These are phyloP conservation scores for Myriosclerotinia duriaeana DNA, from an alignment of 2,329 filamentous ascomycete genomes.

Conservation along the genomic window DNA sequence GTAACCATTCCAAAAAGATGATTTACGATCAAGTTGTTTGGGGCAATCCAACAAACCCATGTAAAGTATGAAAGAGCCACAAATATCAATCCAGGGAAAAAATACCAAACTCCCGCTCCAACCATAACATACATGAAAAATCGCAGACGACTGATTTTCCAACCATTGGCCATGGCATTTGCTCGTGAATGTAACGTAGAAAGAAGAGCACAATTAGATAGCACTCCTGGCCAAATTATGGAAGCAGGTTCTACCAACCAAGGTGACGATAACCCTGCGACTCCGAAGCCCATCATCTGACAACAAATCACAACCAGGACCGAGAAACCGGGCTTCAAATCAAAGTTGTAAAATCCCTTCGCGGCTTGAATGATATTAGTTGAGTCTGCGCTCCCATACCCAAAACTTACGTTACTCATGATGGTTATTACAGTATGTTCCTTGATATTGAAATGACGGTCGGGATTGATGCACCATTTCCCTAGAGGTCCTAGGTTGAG, in stretches of 20 bases:
- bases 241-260: constrained; percentile 59
- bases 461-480: constrained; percentile 56
- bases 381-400: constrained; percentile 45
- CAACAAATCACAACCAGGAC: constrained; percentile 59
- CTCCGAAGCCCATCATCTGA: constrained; percentile 62
- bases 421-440: constrained; percentile 66
- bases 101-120: constrained; percentile 53
- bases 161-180: constrained; percentile 58
- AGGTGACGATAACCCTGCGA: constrained; percentile 58
- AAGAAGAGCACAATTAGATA: constrained; percentile 52
- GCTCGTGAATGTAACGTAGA: constrained; percentile 45
- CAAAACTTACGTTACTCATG: constrained; percentile 53
- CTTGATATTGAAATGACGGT: constrained; percentile 68
- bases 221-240: constrained; percentile 64
- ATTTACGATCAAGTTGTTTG: constrained; percentile 66
- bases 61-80: constrained; percentile 61
- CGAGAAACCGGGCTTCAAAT: constrained; percentile 58
- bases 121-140: constrained; percentile 45
- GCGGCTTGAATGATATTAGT: constrained; percentile 32
- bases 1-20: constrained; percentile 69
- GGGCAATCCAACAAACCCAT: constrained; percentile 69
- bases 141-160: constrained; percentile 54
- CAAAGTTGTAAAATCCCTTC: constrained; percentile 43
- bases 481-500: constrained; percentile 33
- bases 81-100: constrained; percentile 53